Conservation (phyloP, 2,329 filamentous ascomycete genomes). For the Colletotrichum eleusines region DNA sequence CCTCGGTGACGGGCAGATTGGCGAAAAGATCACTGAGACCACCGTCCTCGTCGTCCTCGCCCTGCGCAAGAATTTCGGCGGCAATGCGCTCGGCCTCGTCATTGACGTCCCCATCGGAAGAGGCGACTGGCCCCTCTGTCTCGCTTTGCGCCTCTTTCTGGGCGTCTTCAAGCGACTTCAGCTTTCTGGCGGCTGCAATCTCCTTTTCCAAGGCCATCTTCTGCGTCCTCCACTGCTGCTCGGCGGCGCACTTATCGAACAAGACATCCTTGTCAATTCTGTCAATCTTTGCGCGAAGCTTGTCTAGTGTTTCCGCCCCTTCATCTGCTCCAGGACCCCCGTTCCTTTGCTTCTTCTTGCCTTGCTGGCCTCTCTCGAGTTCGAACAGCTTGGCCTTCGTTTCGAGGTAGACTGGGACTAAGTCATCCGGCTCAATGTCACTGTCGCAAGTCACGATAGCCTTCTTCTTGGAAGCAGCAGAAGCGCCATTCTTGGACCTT, state of each 20-base stretch:
- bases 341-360: constrained; percentile 57
- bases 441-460: constrained; percentile 68
- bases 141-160: constrained; percentile 40
- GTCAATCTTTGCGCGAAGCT: constrained; percentile 78
- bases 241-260: constrained; percentile 76
- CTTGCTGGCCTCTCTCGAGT: constrained; percentile 64
- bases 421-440: constrained; percentile 80
- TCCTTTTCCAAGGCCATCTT: constrained; percentile 72
- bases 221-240: constrained; percentile 73
- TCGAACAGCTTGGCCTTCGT: constrained; percentile 77
- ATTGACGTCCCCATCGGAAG: constrained; percentile 61
- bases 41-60: constrained; percentile 67
- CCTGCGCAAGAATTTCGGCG: constrained; percentile 68
- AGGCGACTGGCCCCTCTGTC: constrained; percentile 44
- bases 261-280: constrained; percentile 83
- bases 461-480: constrained; percentile 55
- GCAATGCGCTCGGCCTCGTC: constrained; percentile 70
- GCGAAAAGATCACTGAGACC: constrained; percentile 69
- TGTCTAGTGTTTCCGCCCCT: constrained; percentile 69
- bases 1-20: constrained; percentile 70
- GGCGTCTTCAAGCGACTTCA: constrained; percentile 51
- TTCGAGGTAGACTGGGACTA: constrained; percentile 81
- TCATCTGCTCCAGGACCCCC: constrained; percentile 49
- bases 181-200: constrained; percentile 63
- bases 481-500: constrained; percentile 39